A percentile compares a stretch with the other conserved stretches of the same genome.
Conservation (phyloP, 495 filamentous ascomycete genomes). For the Trichoderma virens region DNA sequence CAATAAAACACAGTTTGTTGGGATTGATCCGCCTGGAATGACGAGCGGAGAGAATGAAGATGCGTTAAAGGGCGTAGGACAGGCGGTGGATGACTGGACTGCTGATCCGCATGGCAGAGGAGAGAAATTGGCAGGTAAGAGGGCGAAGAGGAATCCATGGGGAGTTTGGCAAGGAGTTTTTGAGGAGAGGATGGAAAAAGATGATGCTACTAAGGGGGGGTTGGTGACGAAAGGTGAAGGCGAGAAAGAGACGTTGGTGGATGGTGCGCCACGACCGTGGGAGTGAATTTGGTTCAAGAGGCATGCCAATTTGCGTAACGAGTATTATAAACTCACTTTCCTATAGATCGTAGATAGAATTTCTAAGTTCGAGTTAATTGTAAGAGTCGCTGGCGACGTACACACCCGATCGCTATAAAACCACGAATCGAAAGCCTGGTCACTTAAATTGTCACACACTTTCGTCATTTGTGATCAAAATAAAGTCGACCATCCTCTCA, state of each 20-base stretch:
- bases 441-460: too few species aligned
- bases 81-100: conserved; percentile 39
- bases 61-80: conserved; percentile 30
- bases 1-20: conserved; percentile 44
- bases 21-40: conserved; percentile 59
- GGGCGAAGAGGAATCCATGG: conserved; percentile 43
- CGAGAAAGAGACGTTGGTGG: conserved; percentile 28
- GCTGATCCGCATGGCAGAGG: conserved; percentile 41
- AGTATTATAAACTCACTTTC: too few species aligned
- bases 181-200: conserved; percentile 20
- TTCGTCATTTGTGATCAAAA: too few species aligned
- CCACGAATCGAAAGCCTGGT: too few species aligned
- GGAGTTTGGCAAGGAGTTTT: conserved; percentile 32
- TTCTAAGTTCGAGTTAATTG: too few species aligned
- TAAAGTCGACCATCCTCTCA: too few species aligned
- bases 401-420: too few species aligned
- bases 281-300: conserved; percentile 1
- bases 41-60: conserved; percentile 26
- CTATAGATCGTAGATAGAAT: too few species aligned
- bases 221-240: conserved; percentile 20
- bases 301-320: too few species aligned
- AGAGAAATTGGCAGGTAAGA: conserved; percentile 38
- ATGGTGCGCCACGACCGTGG: conserved; percentile 29
- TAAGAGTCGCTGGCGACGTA: too few species aligned
- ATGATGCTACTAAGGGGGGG: conserved; percentile 23